Evolutionary conservation across 1,284 basidiomycete genomes (phyloP).

Genomic region (Sanguinoderma infundibulare): DNA sequence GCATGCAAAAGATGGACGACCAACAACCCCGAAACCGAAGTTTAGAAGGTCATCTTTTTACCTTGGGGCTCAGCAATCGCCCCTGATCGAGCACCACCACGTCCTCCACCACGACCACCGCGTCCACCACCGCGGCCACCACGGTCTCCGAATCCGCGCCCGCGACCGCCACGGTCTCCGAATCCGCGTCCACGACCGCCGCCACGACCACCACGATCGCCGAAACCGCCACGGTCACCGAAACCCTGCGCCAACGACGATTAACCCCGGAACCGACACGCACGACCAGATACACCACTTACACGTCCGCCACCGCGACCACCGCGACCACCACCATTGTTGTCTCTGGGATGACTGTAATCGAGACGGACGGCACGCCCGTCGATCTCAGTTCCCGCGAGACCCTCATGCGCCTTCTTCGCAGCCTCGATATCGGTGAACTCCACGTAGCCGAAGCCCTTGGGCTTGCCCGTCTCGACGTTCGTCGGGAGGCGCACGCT

Average conservation of each 20-base stretch:
- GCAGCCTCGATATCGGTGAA: constrained; percentile 85
- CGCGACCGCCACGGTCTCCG: constrained; percentile 35
- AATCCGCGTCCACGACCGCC: constrained; percentile 39
- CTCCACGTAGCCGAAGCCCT: constrained; percentile 98
- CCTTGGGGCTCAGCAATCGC: constrained; percentile 79
- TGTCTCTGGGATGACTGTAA: constrained; percentile 86
- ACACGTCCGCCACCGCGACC: constrained; percentile 48
- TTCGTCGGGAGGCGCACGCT: constrained; percentile 94
- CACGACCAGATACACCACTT: constrained; percentile 36
- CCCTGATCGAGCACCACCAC: constrained; percentile 65
- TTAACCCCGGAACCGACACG: constrained; percentile 44
- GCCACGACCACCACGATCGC: constrained; percentile 41
- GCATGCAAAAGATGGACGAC: constrained; percentile 15
- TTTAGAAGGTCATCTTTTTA: constrained; percentile 78
- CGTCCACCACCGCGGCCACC: constrained; percentile 34
- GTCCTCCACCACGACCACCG: constrained; percentile 23
- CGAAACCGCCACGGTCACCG: constrained; percentile 20
- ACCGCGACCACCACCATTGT: constrained; percentile 54
- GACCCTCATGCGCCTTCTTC: constrained; percentile 78
- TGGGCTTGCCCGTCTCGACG: constrained; percentile 87
- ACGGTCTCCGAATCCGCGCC: constrained; percentile 40
- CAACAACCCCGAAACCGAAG: neutral
- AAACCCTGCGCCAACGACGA: constrained; percentile 14
- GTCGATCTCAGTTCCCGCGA: constrained; percentile 80
- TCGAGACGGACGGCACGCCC: constrained; percentile 88